Percentiles rank a stretch among this genome's conserved stretches.
Evolutionary conservation across 345 rosid species (phyloP).

Genomic region (Eucalyptus albens): DNA sequence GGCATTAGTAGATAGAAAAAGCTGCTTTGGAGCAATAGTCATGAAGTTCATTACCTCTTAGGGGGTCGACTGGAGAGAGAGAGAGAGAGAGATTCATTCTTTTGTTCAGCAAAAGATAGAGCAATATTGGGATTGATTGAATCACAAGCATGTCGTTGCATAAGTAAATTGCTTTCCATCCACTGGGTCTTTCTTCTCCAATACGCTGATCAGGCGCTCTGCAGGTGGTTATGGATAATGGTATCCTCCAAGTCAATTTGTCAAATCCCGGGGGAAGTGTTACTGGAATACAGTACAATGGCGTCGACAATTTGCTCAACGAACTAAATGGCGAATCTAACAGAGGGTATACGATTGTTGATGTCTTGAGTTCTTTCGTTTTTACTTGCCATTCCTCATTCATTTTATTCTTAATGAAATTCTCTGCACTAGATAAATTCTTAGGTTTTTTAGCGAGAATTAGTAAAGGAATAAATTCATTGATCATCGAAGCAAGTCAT

Average conservation of each 20-base stretch:
- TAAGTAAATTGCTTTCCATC: background rate
- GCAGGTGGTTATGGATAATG: conserved; percentile 5
- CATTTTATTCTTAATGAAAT: background rate
- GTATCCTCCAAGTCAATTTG: background rate
- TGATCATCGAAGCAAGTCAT: background rate
- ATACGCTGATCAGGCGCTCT: background rate
- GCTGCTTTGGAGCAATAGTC: background rate
- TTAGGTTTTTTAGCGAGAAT: background rate
- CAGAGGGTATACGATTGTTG: background rate
- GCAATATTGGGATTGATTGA: background rate
- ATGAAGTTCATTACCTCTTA: background rate
- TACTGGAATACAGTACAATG: background rate
- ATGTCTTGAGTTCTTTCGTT: background rate
- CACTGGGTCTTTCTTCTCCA: background rate
- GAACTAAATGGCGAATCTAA: background rate
- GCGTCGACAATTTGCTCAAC: background rate
- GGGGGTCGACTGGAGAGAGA: background rate
- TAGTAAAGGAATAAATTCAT: background rate
- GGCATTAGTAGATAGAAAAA: background rate
- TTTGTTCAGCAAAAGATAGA: background rate
- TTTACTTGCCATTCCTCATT: background rate
- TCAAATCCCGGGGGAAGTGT: conserved; percentile 1
- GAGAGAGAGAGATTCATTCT: background rate
- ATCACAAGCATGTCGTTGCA: background rate
- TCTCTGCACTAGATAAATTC: background rate